Evolutionary conservation across 768 basidiomycete genomes (phyloP), one percentile per base, ranked within the genome.

Genomic region (Russula earlei): DNA sequence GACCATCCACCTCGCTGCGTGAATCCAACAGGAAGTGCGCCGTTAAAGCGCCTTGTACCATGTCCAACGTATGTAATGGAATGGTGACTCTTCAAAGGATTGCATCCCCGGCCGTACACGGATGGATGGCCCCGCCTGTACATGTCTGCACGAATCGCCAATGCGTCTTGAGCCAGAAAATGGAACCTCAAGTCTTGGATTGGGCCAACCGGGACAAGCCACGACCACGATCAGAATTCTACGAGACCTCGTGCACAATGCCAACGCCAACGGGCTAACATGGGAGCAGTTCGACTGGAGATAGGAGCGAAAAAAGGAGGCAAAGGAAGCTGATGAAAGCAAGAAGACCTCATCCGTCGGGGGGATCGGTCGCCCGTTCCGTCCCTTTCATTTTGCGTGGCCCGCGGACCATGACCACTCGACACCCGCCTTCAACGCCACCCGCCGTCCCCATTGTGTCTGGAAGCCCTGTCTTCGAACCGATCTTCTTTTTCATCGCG

Each of bases 401-500:
- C 48, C 48, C 43, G 33, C 34, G 48, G 24, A 59, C 46, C 59
- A 58, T 8, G 57, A 54, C 56, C 49, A 60, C 59, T 60, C 59
- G 49, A 46, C 54, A 50, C 52, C 70, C 65, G 47, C 51, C 48
- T 75, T 84, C 73, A 85, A 77, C 85, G 84, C 84, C 83, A 86
- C 72, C 80, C 77, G 69, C 77, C 83, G 74, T 89, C 87, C 68
- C 86, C 85, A 73, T 86, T 87, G 67, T 82, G 80, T 74, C 84
- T 82, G 67, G 85, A 72, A 47, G 59, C 62, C 72, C 87, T 80
- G 61, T 89, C 87, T 51, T 90, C 87, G 72, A 71, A 85, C 45
- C 84, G 83, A 51, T 87, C 86, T 66, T 89, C 86, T 74, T 83
- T 90, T 67, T 88, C 87, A 62, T 89, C 87, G 73, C 87, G 84